phyloP scores from a whole-genome alignment of 2,329 filamentous ascomycete species.

The Hypoxylon sp. region DNA sequence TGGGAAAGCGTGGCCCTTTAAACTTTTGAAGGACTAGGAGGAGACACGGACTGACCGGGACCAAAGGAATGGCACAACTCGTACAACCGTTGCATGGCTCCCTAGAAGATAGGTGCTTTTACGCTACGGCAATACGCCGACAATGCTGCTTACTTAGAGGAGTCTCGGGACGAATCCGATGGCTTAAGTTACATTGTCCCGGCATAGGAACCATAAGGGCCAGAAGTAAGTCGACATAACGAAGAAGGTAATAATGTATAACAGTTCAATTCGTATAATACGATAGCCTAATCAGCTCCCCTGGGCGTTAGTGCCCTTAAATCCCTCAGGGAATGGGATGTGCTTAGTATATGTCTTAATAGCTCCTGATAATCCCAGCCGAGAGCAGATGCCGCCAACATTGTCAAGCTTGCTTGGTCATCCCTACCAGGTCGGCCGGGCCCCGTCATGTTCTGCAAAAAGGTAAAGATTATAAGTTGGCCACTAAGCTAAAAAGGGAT shows the following conservation, averaged over 20 bases:
- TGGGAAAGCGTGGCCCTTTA: no score
- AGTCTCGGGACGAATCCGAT: neutral
- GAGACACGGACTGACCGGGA: neutral
- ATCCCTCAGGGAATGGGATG: slow-evolving; percentile 1
- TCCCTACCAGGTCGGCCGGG: slow-evolving; percentile 63
- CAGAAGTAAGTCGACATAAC: neutral
- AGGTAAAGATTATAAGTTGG: neutral
- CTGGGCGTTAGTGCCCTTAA: slow-evolving; percentile 47
- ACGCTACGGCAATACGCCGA: slow-evolving; percentile 15
- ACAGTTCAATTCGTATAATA: neutral
- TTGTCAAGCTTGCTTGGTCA: slow-evolving; percentile 64
- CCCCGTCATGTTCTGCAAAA: slow-evolving; percentile 52
- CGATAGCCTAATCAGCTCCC: neutral
- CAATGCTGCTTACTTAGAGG: neutral
- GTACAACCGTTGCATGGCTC: neutral
- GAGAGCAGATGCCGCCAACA: slow-evolving; percentile 58
- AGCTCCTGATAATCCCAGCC: slow-evolving; percentile 57
- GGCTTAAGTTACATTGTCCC: neutral
- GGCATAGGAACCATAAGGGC: no score
- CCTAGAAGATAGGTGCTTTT: neutral
- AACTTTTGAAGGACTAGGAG: no score
- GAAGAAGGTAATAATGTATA: neutral
- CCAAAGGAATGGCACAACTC: neutral
- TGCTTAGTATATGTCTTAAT: slow-evolving; percentile 13
- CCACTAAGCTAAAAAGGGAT: neutral